Percentiles rank a stretch among this genome's conserved stretches.
phyloP scores from a whole-genome alignment of 495 filamentous ascomycete genomes.

The Friedmanniomyces endolithicus region DNA sequence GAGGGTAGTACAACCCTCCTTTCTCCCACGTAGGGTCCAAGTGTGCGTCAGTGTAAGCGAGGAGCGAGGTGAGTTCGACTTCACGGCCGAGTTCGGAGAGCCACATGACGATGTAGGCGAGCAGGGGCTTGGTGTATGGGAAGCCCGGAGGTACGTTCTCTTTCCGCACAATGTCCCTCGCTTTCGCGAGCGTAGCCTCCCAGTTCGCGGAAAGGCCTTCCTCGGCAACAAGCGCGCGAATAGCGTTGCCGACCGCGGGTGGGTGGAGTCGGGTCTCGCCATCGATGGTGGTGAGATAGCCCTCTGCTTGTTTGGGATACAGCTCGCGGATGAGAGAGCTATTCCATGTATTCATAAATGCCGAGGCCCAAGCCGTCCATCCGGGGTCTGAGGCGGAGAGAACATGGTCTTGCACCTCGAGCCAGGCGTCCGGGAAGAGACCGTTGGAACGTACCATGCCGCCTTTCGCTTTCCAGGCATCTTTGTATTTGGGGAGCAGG shows the following conservation, averaged over 20 bases:
- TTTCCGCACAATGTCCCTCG: neutral
- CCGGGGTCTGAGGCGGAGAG: neutral
- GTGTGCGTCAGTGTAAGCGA: too few species aligned
- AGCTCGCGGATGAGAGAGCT: neutral
- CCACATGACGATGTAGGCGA: too few species aligned
- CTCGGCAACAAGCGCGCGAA: neutral
- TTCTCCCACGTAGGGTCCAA: too few species aligned
- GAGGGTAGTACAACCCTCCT: too few species aligned
- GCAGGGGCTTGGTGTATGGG: too few species aligned
- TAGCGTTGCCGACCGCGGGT: neutral
- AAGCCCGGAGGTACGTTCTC: neutral
- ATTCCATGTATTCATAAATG: neutral
- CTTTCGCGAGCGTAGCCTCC: neutral
- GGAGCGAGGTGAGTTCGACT: too few species aligned
- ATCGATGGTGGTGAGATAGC: conserved; percentile 19
- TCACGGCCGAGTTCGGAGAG: too few species aligned
- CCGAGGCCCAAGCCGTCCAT: neutral
- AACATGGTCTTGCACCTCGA: neutral
- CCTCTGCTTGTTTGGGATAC: conserved; percentile 1
- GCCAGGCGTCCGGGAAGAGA: neutral
- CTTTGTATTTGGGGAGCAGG: neutral
- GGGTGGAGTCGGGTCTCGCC: conserved; percentile 25
- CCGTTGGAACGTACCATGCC: neutral
- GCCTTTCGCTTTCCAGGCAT: neutral
- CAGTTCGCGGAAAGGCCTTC: neutral